Evolutionary conservation across 495 filamentous ascomycete species (phyloP), one percentile per base, ranked within the genome.

Genomic region (Tuber melanosporum): DNA sequence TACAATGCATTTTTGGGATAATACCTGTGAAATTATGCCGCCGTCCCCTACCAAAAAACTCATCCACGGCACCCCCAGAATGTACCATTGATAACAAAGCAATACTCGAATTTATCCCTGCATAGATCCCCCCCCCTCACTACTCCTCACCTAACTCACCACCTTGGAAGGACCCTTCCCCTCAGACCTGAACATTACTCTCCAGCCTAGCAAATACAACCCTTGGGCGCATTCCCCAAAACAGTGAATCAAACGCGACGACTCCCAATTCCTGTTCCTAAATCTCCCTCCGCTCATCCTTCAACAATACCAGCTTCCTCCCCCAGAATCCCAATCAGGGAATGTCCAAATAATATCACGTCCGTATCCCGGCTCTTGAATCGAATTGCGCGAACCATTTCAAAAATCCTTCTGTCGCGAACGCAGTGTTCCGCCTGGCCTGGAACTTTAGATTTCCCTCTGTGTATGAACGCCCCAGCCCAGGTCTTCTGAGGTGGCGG

Each of bases 361-460:
- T 98, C 95, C 7, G 93, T 92, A 36, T 86, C 88, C 12, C 86
- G 84, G 17, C 89, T 88, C 83, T 95, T 32, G 1, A 1, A 32
- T 8, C 92, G 81, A 97, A 92, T 2, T 93, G 92, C 62, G 88
- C 85, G 72, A 84, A 91, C 94, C 94, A 98, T 74, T n/a, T n/a
- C n/a, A n/a, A n/a, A 80, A 98, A 97, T 79, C 92, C 91, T 76
- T 94, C 90, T 41, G 90, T 87, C 3, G 93, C 94, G 80, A 91
- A 87, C 36, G 89, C 86, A 46, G 97, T 90, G 41, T 89, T 86
- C 75, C 92, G 89, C 66, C 92, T 91, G 5, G 93, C 94, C 82
- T 92, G 92, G 85, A 97, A 97, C 49, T 91, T 91, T 1, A 95
- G 95, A 85, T 97, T 97, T 39, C 97, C 91, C 80, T 95, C 95